These are phyloP conservation scores for Cyclotella sp. DNA, from an alignment of 108 stramenopile species.

Conservation along the genomic window DNA sequence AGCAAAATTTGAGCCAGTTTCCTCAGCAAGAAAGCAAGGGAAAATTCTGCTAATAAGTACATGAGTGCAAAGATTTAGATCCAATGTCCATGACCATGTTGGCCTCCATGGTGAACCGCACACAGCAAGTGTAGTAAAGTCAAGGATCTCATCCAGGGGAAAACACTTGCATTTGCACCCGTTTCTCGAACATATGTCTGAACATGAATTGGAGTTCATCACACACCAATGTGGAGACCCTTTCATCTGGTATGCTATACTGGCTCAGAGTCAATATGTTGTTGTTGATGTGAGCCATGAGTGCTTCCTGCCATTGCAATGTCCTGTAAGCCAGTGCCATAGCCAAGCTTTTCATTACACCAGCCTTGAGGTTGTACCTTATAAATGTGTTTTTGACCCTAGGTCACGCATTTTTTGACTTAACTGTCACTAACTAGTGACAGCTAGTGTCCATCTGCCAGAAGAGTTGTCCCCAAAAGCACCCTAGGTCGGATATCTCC, in stretches of 20 bases:
- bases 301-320: background rate
- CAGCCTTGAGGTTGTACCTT: too few relatives aligned
- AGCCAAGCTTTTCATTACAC: too few relatives aligned
- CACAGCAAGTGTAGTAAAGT: background rate
- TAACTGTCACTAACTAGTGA: too few relatives aligned
- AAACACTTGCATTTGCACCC: background rate
- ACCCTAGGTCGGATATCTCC: too few relatives aligned
- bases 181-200: background rate
- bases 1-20: background rate
- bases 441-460: too few relatives aligned
- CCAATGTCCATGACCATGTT: background rate
- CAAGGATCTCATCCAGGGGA: background rate
- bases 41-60: constrained; percentile 1
- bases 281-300: background rate
- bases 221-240: background rate
- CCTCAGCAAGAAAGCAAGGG: background rate
- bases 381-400: too few relatives aligned
- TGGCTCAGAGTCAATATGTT: background rate
- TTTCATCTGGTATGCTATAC: background rate
- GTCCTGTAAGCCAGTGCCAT: too few relatives aligned
- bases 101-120: too few relatives aligned
- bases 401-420: too few relatives aligned
- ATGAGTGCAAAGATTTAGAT: background rate
- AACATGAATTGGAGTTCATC: background rate
- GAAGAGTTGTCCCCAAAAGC: too few relatives aligned